Conservation (phyloP, 441 rosid species). For the Croton setiger region DNA sequence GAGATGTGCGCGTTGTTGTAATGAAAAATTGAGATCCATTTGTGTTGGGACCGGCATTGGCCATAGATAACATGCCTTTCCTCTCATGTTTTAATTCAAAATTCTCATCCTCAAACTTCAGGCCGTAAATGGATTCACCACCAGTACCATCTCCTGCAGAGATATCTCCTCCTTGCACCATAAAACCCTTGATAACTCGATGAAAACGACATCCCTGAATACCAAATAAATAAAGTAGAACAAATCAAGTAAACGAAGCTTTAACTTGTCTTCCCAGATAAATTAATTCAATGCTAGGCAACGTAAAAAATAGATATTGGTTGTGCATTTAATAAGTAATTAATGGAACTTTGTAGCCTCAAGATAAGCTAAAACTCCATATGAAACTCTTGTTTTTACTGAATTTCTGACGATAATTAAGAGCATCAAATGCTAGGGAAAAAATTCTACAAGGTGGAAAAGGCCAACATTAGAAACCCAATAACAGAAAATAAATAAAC, state of each 20-base stretch:
- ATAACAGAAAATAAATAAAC: not conserved
- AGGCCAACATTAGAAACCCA: not conserved
- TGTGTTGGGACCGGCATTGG: conserved; percentile 79
- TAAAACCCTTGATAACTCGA: conserved; percentile 79
- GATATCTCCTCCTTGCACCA: conserved; percentile 96
- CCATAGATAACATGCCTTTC: conserved; percentile 96
- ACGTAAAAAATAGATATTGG: not conserved
- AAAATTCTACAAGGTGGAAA: not conserved
- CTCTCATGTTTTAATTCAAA: conserved; percentile 91
- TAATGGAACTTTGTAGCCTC: not conserved
- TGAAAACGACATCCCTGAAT: conserved; percentile 79
- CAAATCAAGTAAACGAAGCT: not conserved
- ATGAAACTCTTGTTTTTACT: not conserved
- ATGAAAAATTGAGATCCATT: conserved; percentile 95
- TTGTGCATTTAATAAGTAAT: not conserved
- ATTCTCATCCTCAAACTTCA: conserved; percentile 89
- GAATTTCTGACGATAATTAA: not conserved
- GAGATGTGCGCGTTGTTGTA: conserved; percentile 78
- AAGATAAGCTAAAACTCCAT: not conserved
- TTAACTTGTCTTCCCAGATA: not conserved
- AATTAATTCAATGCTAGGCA: not conserved
- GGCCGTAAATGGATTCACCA: conserved; percentile 88
- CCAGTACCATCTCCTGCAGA: conserved; percentile 91
- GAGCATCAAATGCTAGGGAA: not conserved
- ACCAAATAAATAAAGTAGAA: conserved; percentile 6